Evolutionary conservation across 2,329 filamentous ascomycete genomes (phyloP).

Genomic region (Graphilbum fragrans): DNA sequence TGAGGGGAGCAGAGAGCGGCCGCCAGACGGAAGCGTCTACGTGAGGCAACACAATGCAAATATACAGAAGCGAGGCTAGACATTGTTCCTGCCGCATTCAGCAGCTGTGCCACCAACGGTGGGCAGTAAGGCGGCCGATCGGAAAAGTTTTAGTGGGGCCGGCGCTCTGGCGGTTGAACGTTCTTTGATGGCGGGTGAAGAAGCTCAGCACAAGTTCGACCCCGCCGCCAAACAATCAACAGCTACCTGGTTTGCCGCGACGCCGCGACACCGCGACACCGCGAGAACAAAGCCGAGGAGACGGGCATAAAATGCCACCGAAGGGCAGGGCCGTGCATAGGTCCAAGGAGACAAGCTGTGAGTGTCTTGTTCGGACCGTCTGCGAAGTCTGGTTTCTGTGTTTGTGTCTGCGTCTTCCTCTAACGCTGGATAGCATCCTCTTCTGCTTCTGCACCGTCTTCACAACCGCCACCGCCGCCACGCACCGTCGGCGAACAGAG

Average conservation of each 20-base stretch:
- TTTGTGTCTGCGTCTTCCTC: neutral
- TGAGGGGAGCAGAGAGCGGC: no score
- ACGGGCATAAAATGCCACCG: slow-evolving; percentile 19
- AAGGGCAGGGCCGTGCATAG: slow-evolving; percentile 16
- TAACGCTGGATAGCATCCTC: neutral
- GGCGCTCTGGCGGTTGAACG: neutral
- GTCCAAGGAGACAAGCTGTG: slow-evolving; percentile 18
- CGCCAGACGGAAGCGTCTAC: no score
- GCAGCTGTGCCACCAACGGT: no score
- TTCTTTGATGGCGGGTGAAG: no score
- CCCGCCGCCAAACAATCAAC: neutral
- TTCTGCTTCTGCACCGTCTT: slow-evolving; percentile 4
- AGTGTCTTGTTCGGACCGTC: no score
- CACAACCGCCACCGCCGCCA: slow-evolving; percentile 19
- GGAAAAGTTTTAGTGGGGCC: slow-evolving; percentile 2
- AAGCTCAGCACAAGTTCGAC: slow-evolving; percentile 2
- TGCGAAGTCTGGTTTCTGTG: neutral
- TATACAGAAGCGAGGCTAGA: no score
- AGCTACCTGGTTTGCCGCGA: no score
- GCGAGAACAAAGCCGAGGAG: neutral
- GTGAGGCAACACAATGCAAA: no score
- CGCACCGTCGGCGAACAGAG: slow-evolving; percentile 37
- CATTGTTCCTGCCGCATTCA: slow-evolving; percentile 1
- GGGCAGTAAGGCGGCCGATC: neutral
- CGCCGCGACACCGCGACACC: no score